Conservation (phyloP, 225 moss, liverwort and hornwort species). For the Pseudoscleropodium purum region DNA sequence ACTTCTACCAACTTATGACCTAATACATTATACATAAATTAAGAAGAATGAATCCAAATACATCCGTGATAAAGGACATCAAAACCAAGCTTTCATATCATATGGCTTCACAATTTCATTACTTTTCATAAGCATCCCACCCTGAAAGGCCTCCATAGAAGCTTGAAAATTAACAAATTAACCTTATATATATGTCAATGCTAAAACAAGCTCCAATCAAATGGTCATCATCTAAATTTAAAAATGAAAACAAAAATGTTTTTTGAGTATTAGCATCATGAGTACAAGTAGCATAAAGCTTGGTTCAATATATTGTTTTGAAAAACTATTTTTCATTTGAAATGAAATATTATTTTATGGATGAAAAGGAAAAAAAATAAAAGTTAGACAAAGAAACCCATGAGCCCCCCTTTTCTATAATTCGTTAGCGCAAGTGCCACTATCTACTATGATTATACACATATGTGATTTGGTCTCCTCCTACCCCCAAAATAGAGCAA, state of each 20-base stretch:
- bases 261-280: background rate
- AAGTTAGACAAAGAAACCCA: background rate
- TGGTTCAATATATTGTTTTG: background rate
- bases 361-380: background rate
- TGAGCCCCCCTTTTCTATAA: background rate
- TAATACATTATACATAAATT: background rate
- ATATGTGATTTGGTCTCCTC: no score
- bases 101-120: background rate
- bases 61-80: background rate
- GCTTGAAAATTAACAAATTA: background rate
- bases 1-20: background rate
- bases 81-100: background rate
- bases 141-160: fast-evolving
- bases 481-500: no score
- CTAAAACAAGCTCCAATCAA: no score
- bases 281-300: background rate
- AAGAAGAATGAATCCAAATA: background rate
- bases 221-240: background rate
- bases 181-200: background rate
- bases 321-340: background rate
- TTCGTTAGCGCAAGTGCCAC: background rate
- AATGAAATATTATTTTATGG: background rate
- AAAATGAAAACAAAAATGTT: background rate
- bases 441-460: background rate
- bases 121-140: background rate